Percentiles rank a stretch among this genome's conserved stretches.
Evolutionary conservation across 345 rosid species (phyloP).

Genomic region (Syzygium oleosum): DNA sequence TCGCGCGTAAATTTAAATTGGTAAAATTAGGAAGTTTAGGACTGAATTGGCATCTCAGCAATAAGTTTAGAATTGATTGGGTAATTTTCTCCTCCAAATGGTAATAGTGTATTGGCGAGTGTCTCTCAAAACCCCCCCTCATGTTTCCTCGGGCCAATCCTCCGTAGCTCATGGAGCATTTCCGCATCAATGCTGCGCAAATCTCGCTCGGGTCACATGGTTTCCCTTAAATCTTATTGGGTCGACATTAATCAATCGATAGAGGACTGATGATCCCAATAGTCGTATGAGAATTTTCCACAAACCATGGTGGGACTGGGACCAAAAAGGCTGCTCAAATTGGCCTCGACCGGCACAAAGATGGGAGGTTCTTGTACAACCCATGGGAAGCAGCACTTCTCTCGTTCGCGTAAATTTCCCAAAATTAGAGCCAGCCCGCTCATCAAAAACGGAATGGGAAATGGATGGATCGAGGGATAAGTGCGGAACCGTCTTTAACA

Average conservation of each 20-base stretch:
- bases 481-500: neutral
- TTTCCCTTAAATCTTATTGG: neutral
- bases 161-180: neutral
- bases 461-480: neutral
- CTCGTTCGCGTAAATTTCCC: neutral
- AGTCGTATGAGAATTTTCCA: neutral
- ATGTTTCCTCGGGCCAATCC: neutral
- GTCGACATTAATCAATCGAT: neutral
- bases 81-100: neutral
- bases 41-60: neutral
- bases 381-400: neutral
- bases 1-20: neutral
- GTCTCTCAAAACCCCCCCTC: neutral
- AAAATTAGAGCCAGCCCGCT: neutral
- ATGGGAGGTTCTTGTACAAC: neutral
- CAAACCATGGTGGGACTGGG: neutral
- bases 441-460: neutral
- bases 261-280: neutral
- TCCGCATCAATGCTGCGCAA: neutral
- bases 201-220: neutral
- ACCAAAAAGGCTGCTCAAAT: neutral
- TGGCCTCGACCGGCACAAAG: neutral
- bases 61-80: neutral
- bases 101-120: neutral
- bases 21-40: neutral